A percentile compares a stretch with the other conserved stretches of the same genome.
phyloP scores from a whole-genome alignment of 352 stramenopile genomes.

The Globisporangium parvum region DNA sequence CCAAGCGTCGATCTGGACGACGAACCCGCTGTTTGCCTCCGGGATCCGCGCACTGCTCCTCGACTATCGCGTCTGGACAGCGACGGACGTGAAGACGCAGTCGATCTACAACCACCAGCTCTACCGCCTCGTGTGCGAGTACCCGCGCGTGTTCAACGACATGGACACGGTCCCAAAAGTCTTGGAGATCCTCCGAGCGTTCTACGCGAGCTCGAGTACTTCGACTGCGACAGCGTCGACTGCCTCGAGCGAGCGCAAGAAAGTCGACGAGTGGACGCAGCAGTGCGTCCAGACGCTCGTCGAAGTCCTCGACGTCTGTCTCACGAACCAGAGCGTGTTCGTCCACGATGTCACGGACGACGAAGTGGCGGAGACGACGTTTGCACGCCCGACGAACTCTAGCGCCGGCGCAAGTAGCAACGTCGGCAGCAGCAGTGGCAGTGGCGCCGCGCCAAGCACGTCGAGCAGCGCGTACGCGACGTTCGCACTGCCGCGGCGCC shows the following conservation, averaged over 20 bases:
- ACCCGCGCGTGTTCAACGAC: conserved; percentile 62
- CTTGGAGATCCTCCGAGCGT: conserved; percentile 52
- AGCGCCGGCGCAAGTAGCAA: not conserved
- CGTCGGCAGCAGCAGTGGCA: conserved; percentile 2
- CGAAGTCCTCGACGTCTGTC: conserved; percentile 67
- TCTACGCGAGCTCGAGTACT: conserved; percentile 25
- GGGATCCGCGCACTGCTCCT: conserved; percentile 59
- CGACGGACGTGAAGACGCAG: conserved; percentile 64
- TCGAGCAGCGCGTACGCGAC: conserved; percentile 10
- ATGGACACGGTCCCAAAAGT: conserved; percentile 52
- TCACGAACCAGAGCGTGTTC: conserved; percentile 72
- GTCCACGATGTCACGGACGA: conserved; percentile 62
- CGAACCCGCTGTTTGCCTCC: conserved; percentile 66
- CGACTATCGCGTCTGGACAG: conserved; percentile 62
- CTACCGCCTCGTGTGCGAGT: conserved; percentile 60
- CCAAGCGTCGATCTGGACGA: conserved; percentile 62
- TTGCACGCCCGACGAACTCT: conserved; percentile 22
- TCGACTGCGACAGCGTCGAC: not conserved
- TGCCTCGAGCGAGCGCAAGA: not conserved
- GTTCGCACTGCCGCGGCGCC: conserved; percentile 22
- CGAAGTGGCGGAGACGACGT: conserved; percentile 66
- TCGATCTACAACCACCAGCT: conserved; percentile 81
- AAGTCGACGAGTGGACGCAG: conserved; percentile 48
- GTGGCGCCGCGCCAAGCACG: conserved; percentile 2
- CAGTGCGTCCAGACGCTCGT: conserved; percentile 74